Percentiles rank a stretch among this genome's conserved stretches.
phyloP scores from a whole-genome alignment of 179 eudicot species.

The Sideroxylon spinosum region DNA sequence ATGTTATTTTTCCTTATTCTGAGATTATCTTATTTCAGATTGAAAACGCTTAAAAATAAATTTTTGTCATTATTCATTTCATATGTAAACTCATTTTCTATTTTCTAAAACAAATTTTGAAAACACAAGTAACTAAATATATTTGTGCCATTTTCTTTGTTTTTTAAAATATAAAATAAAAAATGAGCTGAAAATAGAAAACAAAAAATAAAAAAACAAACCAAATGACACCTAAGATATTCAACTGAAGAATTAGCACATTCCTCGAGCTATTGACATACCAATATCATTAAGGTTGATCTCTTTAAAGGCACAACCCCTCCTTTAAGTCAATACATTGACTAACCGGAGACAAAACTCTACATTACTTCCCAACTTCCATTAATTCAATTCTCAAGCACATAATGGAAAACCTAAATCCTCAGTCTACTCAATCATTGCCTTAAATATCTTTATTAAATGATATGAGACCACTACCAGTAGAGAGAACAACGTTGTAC shows the following conservation, averaged over 20 bases:
- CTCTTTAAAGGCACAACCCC: not conserved
- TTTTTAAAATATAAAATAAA: no score
- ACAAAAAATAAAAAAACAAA: no score
- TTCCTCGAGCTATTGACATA: not conserved
- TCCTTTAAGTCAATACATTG: not conserved
- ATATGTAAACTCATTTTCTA: no score
- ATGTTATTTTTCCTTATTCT: no score
- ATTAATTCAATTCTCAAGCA: not conserved
- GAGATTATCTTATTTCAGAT: no score
- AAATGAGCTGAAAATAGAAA: no score
- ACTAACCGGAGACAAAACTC: not conserved
- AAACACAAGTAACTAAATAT: no score
- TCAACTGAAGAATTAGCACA: not conserved
- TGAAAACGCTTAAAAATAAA: no score
- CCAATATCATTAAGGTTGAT: no score
- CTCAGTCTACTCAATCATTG: not conserved
- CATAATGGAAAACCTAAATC: not conserved
- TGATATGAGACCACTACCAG: not conserved
- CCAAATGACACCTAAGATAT: not conserved
- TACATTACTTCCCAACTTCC: not conserved
- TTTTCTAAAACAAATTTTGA: no score
- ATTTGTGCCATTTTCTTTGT: no score
- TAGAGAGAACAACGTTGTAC: not conserved
- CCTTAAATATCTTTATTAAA: not conserved
- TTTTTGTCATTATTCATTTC: no score